Evolutionary conservation across 2,329 filamentous ascomycete genomes (phyloP), one percentile per base, ranked within the genome.

Genomic region (Whalleya microplaca): DNA sequence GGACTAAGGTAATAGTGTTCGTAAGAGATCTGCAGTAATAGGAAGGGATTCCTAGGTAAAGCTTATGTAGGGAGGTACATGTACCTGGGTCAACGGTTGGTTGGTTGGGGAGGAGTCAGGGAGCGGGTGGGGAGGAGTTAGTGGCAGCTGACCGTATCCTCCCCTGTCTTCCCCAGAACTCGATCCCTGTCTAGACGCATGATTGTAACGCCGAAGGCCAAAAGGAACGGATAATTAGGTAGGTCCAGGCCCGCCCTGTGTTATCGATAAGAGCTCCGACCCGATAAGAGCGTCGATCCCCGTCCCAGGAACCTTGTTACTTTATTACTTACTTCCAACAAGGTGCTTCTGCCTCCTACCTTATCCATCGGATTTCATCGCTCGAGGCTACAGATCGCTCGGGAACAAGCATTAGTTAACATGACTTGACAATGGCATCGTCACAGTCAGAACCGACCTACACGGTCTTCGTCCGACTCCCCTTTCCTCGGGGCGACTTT

Each of bases 381-480:
- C 46, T 51, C 41, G 41, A 57, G 29, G 23, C 41, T 51, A 42
- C 45, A 56, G 49, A 58, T 56, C 45, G 16, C 51, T 51, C 45
- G 53, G 44, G 45, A 64, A 56, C 46, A 59, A 40, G 32, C 48
- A 51, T 51, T 51, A 57, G 54, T 48, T 58, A 64, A 42, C 27
- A 67, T 61, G 55, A 58, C 51, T 58, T 63, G 55, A 61, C 45
- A 16, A 66, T 71, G 66, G 64, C 68, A 32, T 67, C 66, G 49
- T 50, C 57, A 53, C 61, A 65, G 20, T 45, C 84, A 75, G 81
- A 85, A 51, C 80, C 82, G 43, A 79, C 73, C 37, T 87, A 85
- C 72, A 96, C 91, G 14, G 87, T 96, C 57, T 91, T 96, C 68
- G 85, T 99, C 62, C 84, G 93, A 61, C 83, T 98, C n/a, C 95